Conservation (phyloP, 2,329 filamentous ascomycete species). For the Metarhizium rileyi region DNA sequence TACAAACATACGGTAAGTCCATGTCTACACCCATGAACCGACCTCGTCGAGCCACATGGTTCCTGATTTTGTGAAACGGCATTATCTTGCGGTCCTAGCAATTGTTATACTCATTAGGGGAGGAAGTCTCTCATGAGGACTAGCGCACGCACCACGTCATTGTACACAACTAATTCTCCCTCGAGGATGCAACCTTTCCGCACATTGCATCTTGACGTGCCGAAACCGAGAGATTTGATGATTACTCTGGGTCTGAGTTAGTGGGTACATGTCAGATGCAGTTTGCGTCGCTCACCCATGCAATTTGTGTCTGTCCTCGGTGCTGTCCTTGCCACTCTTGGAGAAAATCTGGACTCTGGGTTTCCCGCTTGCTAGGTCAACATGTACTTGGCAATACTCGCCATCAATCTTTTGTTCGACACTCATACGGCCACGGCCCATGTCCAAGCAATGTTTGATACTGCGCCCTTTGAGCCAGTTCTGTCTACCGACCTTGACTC, state of each 20-base stretch:
- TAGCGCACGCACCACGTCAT: slow-evolving; percentile 38
- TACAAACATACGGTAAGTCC: slow-evolving; percentile 53
- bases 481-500: slow-evolving; percentile 55
- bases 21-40: slow-evolving; percentile 54
- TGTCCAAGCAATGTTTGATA: slow-evolving; percentile 63
- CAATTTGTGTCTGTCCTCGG: slow-evolving; percentile 53
- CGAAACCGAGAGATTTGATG: slow-evolving; percentile 53
- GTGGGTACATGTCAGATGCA: neutral
- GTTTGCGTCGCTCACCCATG: slow-evolving; percentile 34
- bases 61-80: slow-evolving; percentile 74
- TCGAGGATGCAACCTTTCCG: slow-evolving; percentile 65
- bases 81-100: slow-evolving; percentile 49
- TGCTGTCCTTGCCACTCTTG: slow-evolving; percentile 87
- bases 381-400: slow-evolving; percentile 83
- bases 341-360: slow-evolving; percentile 72
- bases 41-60: slow-evolving; percentile 67
- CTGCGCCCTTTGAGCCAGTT: slow-evolving; percentile 57
- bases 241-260: slow-evolving; percentile 38
- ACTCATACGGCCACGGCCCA: slow-evolving; percentile 54
- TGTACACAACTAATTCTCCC: slow-evolving; percentile 74
- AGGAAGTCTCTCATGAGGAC: too few species aligned
- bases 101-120: slow-evolving; percentile 12
- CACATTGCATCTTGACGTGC: slow-evolving; percentile 46
- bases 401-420: slow-evolving; percentile 79
- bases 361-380: slow-evolving; percentile 50